Evolutionary conservation across 1,139 yeast species (phyloP).

Genomic region (Pichia terricola): DNA sequence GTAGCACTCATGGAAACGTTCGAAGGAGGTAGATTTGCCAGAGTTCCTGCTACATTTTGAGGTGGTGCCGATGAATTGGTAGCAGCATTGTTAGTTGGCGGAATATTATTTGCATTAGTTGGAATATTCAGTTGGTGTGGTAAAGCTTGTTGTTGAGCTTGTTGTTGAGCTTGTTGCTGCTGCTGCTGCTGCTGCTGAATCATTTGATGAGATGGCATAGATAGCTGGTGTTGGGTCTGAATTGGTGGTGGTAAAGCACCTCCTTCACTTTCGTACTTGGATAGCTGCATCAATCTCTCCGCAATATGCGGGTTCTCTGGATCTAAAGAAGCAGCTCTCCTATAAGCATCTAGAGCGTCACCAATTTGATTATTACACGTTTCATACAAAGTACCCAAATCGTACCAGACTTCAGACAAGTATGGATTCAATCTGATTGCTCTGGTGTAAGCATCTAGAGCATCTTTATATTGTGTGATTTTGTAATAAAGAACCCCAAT

Average conservation of each 20-base stretch:
- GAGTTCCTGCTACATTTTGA: background rate
- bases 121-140: background rate
- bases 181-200: slow-evolving; percentile 26
- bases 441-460: slow-evolving; percentile 92
- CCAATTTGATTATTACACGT: slow-evolving; percentile 92
- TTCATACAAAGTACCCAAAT: slow-evolving; percentile 90
- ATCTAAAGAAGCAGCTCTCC: slow-evolving; percentile 90
- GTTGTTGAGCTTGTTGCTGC: slow-evolving; percentile 21
- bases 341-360: slow-evolving; percentile 94
- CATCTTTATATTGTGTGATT: slow-evolving; percentile 91
- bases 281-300: slow-evolving; percentile 80
- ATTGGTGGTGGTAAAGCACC: slow-evolving; percentile 60
- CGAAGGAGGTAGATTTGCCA: background rate
- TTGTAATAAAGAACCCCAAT: slow-evolving; percentile 95
- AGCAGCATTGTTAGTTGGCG: background rate
- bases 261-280: slow-evolving; percentile 67
- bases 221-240: slow-evolving; percentile 35
- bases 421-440: slow-evolving; percentile 94
- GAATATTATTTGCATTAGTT: background rate
- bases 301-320: slow-evolving; percentile 92
- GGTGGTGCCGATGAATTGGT: slow-evolving; percentile 1
- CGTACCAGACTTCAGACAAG: slow-evolving; percentile 97
- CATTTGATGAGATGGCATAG: slow-evolving; percentile 25
- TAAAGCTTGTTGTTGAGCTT: slow-evolving; percentile 3
- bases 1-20: slow-evolving; percentile 1